These are phyloP conservation scores for Patellifolia procumbens DNA, from an alignment of 179 eudicot genomes.

Conservation along the genomic window DNA sequence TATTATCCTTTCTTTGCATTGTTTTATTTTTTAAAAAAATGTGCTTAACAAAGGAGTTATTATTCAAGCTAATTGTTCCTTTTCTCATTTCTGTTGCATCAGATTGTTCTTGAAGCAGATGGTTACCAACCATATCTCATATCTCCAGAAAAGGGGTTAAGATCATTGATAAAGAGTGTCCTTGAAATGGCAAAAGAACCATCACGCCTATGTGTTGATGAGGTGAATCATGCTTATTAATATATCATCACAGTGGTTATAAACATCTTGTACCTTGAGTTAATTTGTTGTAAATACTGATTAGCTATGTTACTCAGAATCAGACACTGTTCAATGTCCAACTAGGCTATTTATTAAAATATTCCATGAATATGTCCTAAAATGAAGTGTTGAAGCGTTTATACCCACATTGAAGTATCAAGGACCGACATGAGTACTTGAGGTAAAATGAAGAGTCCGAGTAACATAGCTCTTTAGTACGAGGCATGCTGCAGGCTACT, in stretches of 20 bases:
- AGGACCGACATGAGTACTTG: no score
- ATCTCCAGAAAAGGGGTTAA: constrained; percentile 97
- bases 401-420: no score
- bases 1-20: constrained; percentile 22
- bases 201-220: constrained; percentile 98
- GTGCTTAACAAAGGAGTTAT: background rate
- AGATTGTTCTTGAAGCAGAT: constrained; percentile 99
- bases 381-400: no score
- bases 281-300: background rate
- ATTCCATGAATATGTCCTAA: no score
- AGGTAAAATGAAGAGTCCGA: no score
- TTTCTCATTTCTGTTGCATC: constrained; percentile 16
- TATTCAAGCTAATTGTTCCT: background rate
- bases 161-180: constrained; percentile 89
- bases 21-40: background rate
- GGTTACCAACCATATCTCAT: constrained; percentile 99
- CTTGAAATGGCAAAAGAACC: constrained; percentile 99
- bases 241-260: background rate
- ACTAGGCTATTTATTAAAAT: no score
- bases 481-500: background rate
- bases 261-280: background rate
- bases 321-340: no score
- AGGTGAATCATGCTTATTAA: constrained; percentile 50
- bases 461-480: no score
- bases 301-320: no score